These are phyloP conservation scores for Sarcodon sp. DNA, from an alignment of 768 basidiomycete species.

Conservation along the genomic window DNA sequence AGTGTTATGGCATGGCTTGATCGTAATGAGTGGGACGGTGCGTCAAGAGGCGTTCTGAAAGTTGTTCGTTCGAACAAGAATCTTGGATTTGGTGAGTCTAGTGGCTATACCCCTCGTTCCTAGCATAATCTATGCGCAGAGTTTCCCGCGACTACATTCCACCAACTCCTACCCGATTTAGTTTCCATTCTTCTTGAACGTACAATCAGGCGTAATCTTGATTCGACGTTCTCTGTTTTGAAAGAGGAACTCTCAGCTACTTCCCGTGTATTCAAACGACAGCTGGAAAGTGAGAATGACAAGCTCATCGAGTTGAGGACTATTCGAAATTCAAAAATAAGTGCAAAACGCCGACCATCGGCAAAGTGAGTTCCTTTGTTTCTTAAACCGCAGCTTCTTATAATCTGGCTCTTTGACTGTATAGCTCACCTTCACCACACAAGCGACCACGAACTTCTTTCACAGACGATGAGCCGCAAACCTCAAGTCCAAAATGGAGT, in stretches of 20 bases:
- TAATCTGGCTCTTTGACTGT: neutral
- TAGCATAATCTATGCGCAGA: neutral
- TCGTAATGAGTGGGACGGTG: neutral
- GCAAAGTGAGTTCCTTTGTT: neutral
- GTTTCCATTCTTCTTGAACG: neutral
- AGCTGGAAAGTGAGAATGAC: neutral
- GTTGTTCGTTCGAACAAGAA: neutral
- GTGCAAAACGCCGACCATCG: neutral
- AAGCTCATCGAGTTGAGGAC: neutral
- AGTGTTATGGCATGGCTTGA: neutral
- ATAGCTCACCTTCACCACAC: neutral
- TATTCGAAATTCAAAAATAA: neutral
- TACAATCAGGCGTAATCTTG: neutral
- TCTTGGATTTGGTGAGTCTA: neutral
- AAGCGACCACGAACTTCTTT: neutral
- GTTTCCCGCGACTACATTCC: neutral
- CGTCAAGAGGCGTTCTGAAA: neutral
- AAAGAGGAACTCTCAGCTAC: neutral
- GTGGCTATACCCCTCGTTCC: neutral
- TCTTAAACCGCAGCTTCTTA: neutral
- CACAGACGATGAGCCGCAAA: neutral
- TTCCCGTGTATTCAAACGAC: neutral
- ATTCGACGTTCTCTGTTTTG: neutral
- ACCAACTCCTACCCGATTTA: neutral
- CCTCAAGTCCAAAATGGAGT: neutral